A percentile compares a stretch with the other conserved stretches of the same genome.
Evolutionary conservation across 129 eudicot genomes (phyloP).

Genomic region (Heracleum sosnowskyi): DNA sequence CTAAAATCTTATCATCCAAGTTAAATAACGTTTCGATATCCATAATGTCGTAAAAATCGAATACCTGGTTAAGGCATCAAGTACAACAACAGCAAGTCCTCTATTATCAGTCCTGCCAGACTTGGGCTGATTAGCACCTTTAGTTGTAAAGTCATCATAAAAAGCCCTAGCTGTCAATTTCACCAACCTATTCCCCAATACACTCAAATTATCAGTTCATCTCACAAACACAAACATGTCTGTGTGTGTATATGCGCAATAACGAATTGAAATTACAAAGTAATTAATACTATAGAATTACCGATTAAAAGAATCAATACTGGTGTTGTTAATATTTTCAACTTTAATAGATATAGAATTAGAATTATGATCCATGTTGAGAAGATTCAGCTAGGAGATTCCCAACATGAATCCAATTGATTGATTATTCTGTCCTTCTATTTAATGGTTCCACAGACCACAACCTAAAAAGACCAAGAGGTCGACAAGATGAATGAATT

Average conservation of each 20-base stretch:
- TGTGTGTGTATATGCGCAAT: not conserved
- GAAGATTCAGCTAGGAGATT: not conserved
- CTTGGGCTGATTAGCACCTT: conserved; percentile 86
- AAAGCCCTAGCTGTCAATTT: conserved; percentile 88
- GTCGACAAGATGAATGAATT: not conserved
- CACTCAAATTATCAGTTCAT: not conserved
- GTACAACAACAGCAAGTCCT: conserved; percentile 92
- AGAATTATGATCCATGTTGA: not conserved
- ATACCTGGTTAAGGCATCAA: conserved; percentile 91
- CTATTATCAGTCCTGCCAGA: conserved; percentile 76
- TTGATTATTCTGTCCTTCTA: not conserved
- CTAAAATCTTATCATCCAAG: not conserved
- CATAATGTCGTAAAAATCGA: not conserved
- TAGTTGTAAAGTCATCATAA: conserved; percentile 77
- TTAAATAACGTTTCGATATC: not conserved
- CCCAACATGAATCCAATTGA: not conserved
- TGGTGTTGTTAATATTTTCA: not conserved
- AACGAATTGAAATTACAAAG: not conserved
- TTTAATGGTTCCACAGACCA: not conserved
- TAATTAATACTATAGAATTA: not conserved
- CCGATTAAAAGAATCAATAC: conserved; percentile 5
- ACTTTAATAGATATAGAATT: not conserved
- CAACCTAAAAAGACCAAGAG: not conserved
- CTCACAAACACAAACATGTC: not conserved
- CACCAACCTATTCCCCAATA: conserved; percentile 54